Percentiles rank a stretch among this genome's conserved stretches.
Evolutionary conservation across 371 early-diverging fungal genomes (phyloP).

Genomic region (Mortierella sp.): DNA sequence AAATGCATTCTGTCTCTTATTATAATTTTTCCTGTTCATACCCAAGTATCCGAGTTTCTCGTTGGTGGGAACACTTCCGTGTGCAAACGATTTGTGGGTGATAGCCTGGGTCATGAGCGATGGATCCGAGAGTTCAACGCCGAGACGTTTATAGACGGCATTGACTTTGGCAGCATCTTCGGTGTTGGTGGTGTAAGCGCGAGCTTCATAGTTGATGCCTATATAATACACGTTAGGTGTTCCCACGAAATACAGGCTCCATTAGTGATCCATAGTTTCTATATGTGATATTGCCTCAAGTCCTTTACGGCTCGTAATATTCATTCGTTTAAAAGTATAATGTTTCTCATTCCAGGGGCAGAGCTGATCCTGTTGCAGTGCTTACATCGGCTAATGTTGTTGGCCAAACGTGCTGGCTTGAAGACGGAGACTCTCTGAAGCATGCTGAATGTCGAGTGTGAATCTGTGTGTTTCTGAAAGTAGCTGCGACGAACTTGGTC

Average conservation of each 20-base stretch:
- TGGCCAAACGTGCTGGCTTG: constrained; percentile 36
- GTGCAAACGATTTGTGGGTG: constrained; percentile 80
- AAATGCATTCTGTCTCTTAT: not conserved
- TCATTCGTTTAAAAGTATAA: too few species aligned
- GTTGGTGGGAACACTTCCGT: constrained; percentile 71
- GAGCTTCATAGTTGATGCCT: constrained; percentile 46
- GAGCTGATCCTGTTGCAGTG: not conserved
- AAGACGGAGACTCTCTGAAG: constrained; percentile 46
- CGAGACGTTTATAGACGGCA: constrained; percentile 51
- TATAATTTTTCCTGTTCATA: constrained; percentile 20
- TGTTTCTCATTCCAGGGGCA: not conserved
- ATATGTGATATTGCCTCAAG: not conserved
- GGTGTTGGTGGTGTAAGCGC: constrained; percentile 23
- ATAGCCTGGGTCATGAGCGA: constrained; percentile 70
- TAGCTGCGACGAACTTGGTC: not conserved
- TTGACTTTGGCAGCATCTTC: constrained; percentile 33
- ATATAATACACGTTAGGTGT: not conserved
- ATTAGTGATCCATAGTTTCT: not conserved
- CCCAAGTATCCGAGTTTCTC: constrained; percentile 76
- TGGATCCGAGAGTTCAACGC: constrained; percentile 62
- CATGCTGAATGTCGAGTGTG: constrained; percentile 19
- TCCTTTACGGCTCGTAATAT: not conserved
- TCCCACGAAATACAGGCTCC: not conserved
- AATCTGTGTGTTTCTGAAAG: not conserved
- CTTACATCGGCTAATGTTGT: constrained; percentile 44